Evolutionary conservation across 345 rosid species (phyloP), one percentile per base, ranked within the genome.

Genomic region (Sapria himalayana): DNA sequence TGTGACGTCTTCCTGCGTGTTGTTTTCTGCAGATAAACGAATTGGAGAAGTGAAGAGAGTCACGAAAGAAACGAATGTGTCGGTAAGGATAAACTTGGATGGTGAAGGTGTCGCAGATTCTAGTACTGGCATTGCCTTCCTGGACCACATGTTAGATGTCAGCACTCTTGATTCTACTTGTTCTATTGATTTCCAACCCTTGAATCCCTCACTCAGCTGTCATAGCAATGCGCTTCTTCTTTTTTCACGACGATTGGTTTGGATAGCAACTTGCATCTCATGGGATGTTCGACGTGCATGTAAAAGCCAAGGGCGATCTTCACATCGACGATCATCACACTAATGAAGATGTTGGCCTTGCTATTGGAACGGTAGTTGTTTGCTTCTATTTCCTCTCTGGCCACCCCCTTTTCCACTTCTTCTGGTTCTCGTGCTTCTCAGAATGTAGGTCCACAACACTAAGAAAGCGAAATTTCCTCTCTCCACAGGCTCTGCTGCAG

Each of bases 261-360:
- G 43, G 11, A 48, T 53, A 89, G 98, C 98, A 89, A 89, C 70
- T 82, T 57, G 82, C 95, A 45, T 82, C 92, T 21, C 98, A 82
- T 53, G 98, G 93, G 15, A 61, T 89, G 51, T 72, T 89, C 5
- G 92, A 89, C 51, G 78, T 89, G 20, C 84, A 76, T 31, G 92
- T 79, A 29, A 72, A 66, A 75, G 95, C 84, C 17, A 74, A 78
- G 5, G 95, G 98, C 16, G 95, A 89, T 33, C 49, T 61, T 67
- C 95, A 79, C 61, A 89, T 89, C 6, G 95, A 89, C 17, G 92
- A 89, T 61, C 95, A 82, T 56, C 98, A 89, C 49, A 74, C 81
- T 0, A 89, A 79, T 45, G 93, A 89, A 66, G 98, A 82, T 54
- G 75, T 77, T 58, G 81, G 86, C 6, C 95, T 82, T 52, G 91